Evolutionary conservation across 1,139 yeast genomes (phyloP), one percentile per base, ranked within the genome.

Genomic region (Kodamaea alishanica): DNA sequence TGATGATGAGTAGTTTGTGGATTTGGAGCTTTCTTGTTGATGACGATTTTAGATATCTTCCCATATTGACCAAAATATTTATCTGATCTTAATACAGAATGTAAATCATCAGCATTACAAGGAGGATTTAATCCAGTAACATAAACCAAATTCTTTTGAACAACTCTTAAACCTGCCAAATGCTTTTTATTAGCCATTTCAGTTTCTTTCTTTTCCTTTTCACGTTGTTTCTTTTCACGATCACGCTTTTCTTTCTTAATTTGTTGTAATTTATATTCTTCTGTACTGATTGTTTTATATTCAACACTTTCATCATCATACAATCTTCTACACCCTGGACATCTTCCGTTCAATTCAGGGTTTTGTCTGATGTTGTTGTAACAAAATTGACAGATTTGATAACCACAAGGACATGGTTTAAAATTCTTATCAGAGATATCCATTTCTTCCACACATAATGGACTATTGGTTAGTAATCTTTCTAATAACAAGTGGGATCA

Each of bases 351-450:
- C 48, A 92, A 70, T 57, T 90, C 96, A 1, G 97, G 97, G 54
- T 92, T 92, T 51, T 87, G 95, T 50, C 96, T 79, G 54, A 94
- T 94, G 60, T 90, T 92, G 67, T 94, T 92, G 72, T 90, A 94
- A 61, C 98, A 94, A 58, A 94, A 94, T 70, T 92, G 97, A 63
- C 99, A 94, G 44, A 92, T 87, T 59, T 94, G 98, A 58, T 94
- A 94, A 8, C 98, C 98, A 69, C 99, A 94, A 1, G 97, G 98
- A 71, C 99, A 94, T 6, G 99, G 99, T 61, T 85, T 88, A 75
- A 94, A 94, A 65, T 90, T 88, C 60, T 86, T 87, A 63, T 94
- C 98, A 12, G 96, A 84, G 33, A 90, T 81, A 63, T 92, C 98
- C 90, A 92, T 82, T 60, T 92, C 97, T 64, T 92, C 98, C 56